Base-by-base conservation (phyloP, 257 asterid species). In the Solanum stenotomum region DNA sequence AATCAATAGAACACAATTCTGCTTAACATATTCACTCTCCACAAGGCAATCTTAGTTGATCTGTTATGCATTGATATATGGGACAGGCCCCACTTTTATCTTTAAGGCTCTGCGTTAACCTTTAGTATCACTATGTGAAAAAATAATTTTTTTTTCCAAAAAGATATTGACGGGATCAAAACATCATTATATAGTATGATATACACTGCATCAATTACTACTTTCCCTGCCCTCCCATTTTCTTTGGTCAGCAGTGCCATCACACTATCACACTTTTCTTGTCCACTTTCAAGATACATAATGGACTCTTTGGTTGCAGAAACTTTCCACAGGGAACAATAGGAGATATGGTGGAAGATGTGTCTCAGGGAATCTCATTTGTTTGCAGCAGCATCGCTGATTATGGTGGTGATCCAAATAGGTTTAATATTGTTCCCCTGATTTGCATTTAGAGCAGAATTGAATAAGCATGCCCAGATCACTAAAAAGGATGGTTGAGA, bases 291-390 rank as follows among this genome's bases (percentile, higher is more conserved):
- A 70, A 63, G 63, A 84, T 85, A 14, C 84, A 44, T 76, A 83
- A 79, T 46, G 33, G 35, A 79, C 42, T 27, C 44, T 33, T 87
- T 88, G 83, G 87, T 37, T 91, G 92, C 96, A 97, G 99, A 89
- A 97, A 97, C 89, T 97, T 97, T 92, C 99, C 99, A 49, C 99
- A 97, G 93, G 99, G 99, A 86, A 97, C 99, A 87, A 96, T 97
- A 59, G 92, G 98, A 90, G 99, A 97, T 86, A 97, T 96, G 99
- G 92, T 95, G 90, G 86, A 89, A 49, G 99, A 97, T 71, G 98
- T 97, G 89, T 91, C 92, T 84, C 94, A 93, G 88, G 99, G 98
- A 88, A 95, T 97, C 87, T 91, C 96, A 76, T 95, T 90, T 87
- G 87, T 97, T 86, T 95, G 92, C 93, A 92, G 87, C 92, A 92